These are phyloP conservation scores for Collybia sordida DNA, from an alignment of 768 basidiomycete genomes.

Conservation along the genomic window DNA sequence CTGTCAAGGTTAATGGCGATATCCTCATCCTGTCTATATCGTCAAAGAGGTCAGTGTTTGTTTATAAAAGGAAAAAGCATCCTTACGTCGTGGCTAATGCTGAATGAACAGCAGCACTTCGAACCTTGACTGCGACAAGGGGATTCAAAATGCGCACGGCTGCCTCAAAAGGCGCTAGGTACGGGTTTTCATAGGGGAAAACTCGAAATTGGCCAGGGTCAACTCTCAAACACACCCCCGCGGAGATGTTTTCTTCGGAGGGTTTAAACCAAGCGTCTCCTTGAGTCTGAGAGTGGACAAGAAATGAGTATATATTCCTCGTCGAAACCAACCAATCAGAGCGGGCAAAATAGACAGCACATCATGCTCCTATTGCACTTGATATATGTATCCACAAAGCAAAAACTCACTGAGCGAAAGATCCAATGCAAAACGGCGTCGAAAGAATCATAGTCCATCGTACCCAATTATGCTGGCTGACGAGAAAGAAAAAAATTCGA, in stretches of 20 bases:
- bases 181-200: conserved; percentile 85
- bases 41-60: conserved; percentile 2
- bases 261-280: conserved; percentile 87
- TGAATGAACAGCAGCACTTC: conserved; percentile 79
- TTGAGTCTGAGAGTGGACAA: conserved; percentile 52
- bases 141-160: conserved; percentile 77
- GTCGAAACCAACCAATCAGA: background rate
- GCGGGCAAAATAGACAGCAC: background rate
- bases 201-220: conserved; percentile 70
- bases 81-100: conserved; percentile 68
- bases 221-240: conserved; percentile 75
- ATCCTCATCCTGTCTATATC: conserved; percentile 54
- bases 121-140: conserved; percentile 79
- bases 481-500: conserved; percentile 15
- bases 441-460: conserved; percentile 78
- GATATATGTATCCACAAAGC: background rate
- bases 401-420: conserved; percentile 60
- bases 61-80: background rate
- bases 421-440: conserved; percentile 81
- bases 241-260: conserved; percentile 77
- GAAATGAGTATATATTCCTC: conserved; percentile 10
- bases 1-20: conserved; percentile 67
- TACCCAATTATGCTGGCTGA: conserved; percentile 31
- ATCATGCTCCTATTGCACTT: background rate
- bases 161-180: conserved; percentile 78